Evolutionary conservation across 331 rosid species (phyloP), one percentile per base, ranked within the genome.

Genomic region (Rhamnella rubrinervis): DNA sequence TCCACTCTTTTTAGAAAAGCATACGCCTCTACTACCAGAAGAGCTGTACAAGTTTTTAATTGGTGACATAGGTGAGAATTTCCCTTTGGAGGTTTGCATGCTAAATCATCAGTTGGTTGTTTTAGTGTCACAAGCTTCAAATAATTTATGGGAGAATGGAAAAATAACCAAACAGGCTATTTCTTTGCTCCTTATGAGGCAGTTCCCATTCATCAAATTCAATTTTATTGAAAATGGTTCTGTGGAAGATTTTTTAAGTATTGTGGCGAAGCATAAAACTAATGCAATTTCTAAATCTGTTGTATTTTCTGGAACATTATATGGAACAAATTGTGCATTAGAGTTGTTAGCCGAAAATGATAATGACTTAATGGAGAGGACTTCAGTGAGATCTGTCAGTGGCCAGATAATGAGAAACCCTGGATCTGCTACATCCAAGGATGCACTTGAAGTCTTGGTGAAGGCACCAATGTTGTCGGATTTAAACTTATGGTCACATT

Each of bases 401-500:
- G 77, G 66, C 50, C 85, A 68, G 58, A 77, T 69, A 63, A 58
- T 71, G 25, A 78, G 63, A 69, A 59, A 55, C 61, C 59, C 74
- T 11, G 77, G 59, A 75, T 70, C 83, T 71, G 78, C 84, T 61
- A 71, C 89, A 55, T 56, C 83, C 41, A 86, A 79, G 85, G 88
- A 85, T 61, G 98, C 97, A 64, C 70, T 88, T 66, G 81, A 84
- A 71, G 81, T 85, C 68, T 80, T 93, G 60, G 85, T 75, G 7
- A 85, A 78, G 82, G 89, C 91, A 5, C 98, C 98, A 0, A 80
- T 91, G 96, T 69, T 91, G 88, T 82, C 85, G 11, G 96, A 91
- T 76, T 75, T 93, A 74, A 85, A 86, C 85, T 74, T 75, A 73
- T 93, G 98, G 98, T 86, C 97, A 46, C 98, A 91, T 79, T 93